These are phyloP conservation scores for Mycena leptocephala DNA, from an alignment of 768 basidiomycete genomes.

Conservation along the genomic window DNA sequence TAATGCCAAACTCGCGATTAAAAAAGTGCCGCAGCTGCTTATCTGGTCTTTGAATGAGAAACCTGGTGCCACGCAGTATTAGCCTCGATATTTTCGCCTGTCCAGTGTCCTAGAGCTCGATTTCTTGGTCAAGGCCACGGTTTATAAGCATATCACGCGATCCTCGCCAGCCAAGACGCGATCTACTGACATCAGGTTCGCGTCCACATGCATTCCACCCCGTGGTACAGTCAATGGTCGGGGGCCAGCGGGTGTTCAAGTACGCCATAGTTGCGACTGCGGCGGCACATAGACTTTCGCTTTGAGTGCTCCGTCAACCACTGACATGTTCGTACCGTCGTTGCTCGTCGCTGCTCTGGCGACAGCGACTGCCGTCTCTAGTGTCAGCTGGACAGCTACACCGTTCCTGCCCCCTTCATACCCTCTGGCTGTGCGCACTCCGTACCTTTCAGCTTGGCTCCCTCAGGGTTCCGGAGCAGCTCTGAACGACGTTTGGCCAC, in stretches of 20 bases:
- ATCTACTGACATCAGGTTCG: background rate
- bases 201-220: background rate
- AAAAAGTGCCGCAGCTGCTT: too few species aligned
- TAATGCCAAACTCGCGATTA: too few species aligned
- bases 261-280: background rate
- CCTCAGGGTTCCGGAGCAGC: constrained; percentile 65
- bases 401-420: constrained; percentile 73
- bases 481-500: constrained; percentile 71
- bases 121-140: too few species aligned
- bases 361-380: background rate
- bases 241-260: background rate
- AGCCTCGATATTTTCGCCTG: too few species aligned
- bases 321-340: background rate
- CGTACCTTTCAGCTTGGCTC: constrained; percentile 79
- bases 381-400: constrained; percentile 57
- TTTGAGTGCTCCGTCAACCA: background rate
- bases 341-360: background rate
- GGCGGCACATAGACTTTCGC: too few species aligned
- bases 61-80: too few species aligned
- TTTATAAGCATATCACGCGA: background rate
- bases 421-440: constrained; percentile 76
- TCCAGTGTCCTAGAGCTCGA: too few species aligned
- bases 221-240: background rate
- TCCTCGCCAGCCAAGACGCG: background rate
- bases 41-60: too few species aligned